Percentiles rank a stretch among this genome's conserved stretches.
phyloP scores from a whole-genome alignment of 768 basidiomycete species.

The Mycena vitilis region DNA sequence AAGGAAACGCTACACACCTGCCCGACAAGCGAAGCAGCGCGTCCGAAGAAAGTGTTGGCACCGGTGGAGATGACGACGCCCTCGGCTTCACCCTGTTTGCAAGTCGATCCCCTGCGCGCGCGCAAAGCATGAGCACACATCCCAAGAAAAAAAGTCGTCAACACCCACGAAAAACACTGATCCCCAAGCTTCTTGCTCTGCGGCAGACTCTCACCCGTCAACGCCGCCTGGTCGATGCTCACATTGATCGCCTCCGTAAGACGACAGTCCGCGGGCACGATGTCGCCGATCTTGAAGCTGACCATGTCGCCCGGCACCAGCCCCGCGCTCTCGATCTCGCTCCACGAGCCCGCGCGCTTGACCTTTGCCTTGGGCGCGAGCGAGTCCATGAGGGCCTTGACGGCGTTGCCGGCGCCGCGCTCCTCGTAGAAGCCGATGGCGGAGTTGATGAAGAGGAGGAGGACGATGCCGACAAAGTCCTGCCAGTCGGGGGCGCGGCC shows the following conservation, averaged over 20 bases:
- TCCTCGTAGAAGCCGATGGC: conserved; percentile 99
- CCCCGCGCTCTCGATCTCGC: conserved; percentile 88
- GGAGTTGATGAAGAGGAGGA: conserved; percentile 94
- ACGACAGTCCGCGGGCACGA: conserved; percentile 98
- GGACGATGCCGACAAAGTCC: conserved; percentile 96
- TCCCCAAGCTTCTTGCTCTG: conserved; percentile 92
- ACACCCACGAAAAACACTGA: conserved; percentile 97
- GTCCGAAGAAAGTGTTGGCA: conserved; percentile 98
- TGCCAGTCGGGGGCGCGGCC: conserved; percentile 92
- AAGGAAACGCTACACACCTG: conserved; percentile 47
- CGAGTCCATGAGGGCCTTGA: conserved; percentile 99
- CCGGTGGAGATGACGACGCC: conserved; percentile 99
- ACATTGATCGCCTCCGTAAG: conserved; percentile 97
- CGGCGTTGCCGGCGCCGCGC: conserved; percentile 96
- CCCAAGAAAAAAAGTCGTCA: conserved; percentile 2
- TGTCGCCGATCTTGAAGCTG: conserved; percentile 98
- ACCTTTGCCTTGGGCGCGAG: conserved; percentile 98
- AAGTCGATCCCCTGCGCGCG: conserved; percentile 94
- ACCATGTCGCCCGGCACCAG: conserved; percentile 97
- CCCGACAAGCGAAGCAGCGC: conserved; percentile 96
- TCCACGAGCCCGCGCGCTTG: conserved; percentile 87
- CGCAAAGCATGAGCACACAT: no score
- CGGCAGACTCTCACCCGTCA: conserved; percentile 97
- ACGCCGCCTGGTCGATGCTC: conserved; percentile 97
- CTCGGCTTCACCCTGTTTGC: conserved; percentile 99